phyloP scores from a whole-genome alignment of 2,329 filamentous ascomycete genomes.

The Cladobotryum mycophilum region DNA sequence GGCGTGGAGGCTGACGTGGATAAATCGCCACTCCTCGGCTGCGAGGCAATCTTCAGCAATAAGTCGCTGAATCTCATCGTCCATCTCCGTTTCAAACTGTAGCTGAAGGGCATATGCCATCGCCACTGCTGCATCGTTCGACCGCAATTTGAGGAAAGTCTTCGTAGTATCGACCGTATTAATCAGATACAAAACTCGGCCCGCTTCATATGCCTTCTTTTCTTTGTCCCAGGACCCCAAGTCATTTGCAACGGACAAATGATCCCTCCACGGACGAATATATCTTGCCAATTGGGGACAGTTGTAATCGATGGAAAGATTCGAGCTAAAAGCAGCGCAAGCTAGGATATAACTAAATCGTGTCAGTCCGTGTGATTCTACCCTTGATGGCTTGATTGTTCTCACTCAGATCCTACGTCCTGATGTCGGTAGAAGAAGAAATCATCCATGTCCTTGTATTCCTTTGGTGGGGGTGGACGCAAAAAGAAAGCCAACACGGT shows the following conservation, averaged over 20 bases:
- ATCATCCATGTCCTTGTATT: not conserved
- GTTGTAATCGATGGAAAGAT: not conserved
- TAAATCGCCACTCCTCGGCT: not conserved
- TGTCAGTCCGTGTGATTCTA: not conserved
- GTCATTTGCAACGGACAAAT: not conserved
- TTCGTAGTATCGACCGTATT: not conserved
- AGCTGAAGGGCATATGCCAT: not conserved
- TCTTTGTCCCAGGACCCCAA: not conserved
- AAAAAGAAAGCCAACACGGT: not conserved
- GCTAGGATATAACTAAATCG: not conserved
- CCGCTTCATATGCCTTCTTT: not conserved
- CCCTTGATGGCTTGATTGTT: not conserved
- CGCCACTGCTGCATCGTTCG: not conserved
- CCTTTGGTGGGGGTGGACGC: not conserved
- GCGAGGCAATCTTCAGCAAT: not conserved
- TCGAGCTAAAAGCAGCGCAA: not conserved
- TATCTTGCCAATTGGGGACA: not conserved
- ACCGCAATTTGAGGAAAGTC: not conserved
- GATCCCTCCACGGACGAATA: not conserved
- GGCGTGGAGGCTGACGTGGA: not conserved
- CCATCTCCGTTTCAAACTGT: not conserved
- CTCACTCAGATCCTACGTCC: not conserved
- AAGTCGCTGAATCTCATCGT: not conserved
- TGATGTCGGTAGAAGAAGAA: not conserved
- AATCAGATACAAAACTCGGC: not conserved